These are phyloP conservation scores for Obelidium mucronatum DNA, from an alignment of 192 early-diverging fungal genomes.

Conservation along the genomic window DNA sequence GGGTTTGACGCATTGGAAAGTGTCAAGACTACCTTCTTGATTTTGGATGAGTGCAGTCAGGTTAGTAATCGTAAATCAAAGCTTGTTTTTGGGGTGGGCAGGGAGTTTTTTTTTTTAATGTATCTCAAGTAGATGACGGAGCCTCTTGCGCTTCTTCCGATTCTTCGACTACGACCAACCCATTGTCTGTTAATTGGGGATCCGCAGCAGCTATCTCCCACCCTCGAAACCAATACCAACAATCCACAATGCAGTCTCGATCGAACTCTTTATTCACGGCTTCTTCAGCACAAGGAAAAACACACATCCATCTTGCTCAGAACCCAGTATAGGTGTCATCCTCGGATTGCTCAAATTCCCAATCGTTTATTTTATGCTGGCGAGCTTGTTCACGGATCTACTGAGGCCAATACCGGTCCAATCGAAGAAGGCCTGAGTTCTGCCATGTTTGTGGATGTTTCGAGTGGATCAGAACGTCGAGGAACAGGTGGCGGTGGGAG, in stretches of 20 bases:
- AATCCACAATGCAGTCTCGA: slow-evolving; percentile 69
- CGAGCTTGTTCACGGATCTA: slow-evolving; percentile 55
- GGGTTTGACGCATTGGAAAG: slow-evolving; percentile 73
- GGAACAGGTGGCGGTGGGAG: slow-evolving; percentile 55
- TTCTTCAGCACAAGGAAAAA: slow-evolving; percentile 57
- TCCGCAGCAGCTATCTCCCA: slow-evolving; percentile 88
- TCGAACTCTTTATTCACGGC: slow-evolving; percentile 82
- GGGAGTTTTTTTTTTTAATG: slow-evolving; percentile 10
- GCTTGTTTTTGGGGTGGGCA: slow-evolving; percentile 22
- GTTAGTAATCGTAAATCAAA: slow-evolving; percentile 11
- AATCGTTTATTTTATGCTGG: slow-evolving; percentile 71
- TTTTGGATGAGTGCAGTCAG: slow-evolving; percentile 89
- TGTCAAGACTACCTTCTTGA: slow-evolving; percentile 67
- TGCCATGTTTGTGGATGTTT: slow-evolving; percentile 65
- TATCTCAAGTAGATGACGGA: slow-evolving; percentile 82
- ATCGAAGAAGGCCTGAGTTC: slow-evolving; percentile 60
- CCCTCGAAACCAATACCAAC: slow-evolving; percentile 53
- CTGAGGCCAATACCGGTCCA: slow-evolving; percentile 39
- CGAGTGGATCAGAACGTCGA: slow-evolving; percentile 50
- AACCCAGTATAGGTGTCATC: slow-evolving; percentile 82
- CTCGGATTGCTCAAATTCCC: slow-evolving; percentile 63
- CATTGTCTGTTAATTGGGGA: slow-evolving; percentile 85
- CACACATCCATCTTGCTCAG: slow-evolving; percentile 63
- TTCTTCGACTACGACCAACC: slow-evolving; percentile 65
- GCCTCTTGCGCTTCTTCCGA: slow-evolving; percentile 84